Conservation (phyloP, 2,329 filamentous ascomycete species). For the Claviceps sp. region DNA sequence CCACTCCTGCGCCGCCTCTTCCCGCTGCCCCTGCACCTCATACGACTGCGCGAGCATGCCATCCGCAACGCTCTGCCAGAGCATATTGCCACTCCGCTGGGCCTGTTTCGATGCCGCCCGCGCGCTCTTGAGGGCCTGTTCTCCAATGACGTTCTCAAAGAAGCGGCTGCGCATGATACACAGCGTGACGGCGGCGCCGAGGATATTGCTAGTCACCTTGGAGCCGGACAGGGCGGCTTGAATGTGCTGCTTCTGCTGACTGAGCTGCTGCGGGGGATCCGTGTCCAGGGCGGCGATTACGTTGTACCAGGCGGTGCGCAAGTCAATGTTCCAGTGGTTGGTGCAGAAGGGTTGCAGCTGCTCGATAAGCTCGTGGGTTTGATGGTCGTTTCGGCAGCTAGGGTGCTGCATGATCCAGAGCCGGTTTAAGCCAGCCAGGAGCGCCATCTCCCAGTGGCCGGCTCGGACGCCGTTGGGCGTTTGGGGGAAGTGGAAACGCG, state of each 20-base stretch:
- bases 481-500: constrained; percentile 36
- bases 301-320: constrained; percentile 66
- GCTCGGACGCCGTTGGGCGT: constrained; percentile 29
- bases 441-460: constrained; percentile 47
- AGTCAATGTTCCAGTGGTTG: constrained; percentile 57
- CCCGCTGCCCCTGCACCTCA: constrained; percentile 53
- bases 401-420: constrained; percentile 60
- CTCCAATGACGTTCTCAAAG: constrained; percentile 70
- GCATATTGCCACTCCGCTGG: constrained; percentile 52
- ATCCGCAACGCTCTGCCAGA: constrained; percentile 72
- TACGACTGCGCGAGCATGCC: constrained; percentile 65
- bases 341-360: constrained; percentile 54
- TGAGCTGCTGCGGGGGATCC: constrained; percentile 50
- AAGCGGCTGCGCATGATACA: constrained; percentile 75
- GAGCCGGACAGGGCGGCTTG: constrained; percentile 58
- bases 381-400: constrained; percentile 39
- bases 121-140: constrained; percentile 65
- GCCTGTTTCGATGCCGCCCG: constrained; percentile 56
- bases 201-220: constrained; percentile 56
- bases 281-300: constrained; percentile 55
- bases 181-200: constrained; percentile 70
- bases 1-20: constrained; percentile 26
- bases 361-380: constrained; percentile 48
- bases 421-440: constrained; percentile 54
- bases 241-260: constrained; percentile 67